These are phyloP conservation scores for Geotrichum ghanense DNA, from an alignment of 805 yeast genomes.

Conservation along the genomic window DNA sequence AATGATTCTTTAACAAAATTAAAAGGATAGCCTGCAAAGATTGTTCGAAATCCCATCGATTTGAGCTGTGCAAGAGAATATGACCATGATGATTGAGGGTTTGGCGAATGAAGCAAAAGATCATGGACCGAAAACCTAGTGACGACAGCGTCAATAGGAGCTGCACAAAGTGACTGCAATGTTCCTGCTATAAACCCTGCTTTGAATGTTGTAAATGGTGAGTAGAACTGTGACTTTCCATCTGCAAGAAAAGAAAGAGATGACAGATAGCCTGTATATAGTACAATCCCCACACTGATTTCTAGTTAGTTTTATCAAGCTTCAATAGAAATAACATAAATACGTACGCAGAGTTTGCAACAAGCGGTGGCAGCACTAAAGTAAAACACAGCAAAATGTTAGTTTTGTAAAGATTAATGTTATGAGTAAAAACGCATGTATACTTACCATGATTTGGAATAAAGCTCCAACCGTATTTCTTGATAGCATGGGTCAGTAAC, in stretches of 20 bases:
- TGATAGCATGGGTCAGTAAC: constrained; percentile 56
- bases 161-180: constrained; percentile 80
- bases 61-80: constrained; percentile 59
- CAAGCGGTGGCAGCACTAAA: constrained; percentile 64
- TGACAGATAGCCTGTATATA: constrained; percentile 70
- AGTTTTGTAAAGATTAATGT: no score
- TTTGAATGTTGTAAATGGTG: constrained; percentile 31
- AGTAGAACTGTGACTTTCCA: constrained; percentile 14
- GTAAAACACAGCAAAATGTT: constrained; percentile 12
- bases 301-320: background rate
- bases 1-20: constrained; percentile 63
- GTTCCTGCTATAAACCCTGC: constrained; percentile 85
- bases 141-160: constrained; percentile 87
- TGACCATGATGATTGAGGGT: constrained; percentile 49
- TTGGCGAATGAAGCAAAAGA: constrained; percentile 28
- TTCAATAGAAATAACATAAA: background rate
- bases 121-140: constrained; percentile 72
- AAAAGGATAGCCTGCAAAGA: constrained; percentile 80
- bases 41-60: constrained; percentile 71
- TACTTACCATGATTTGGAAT: constrained; percentile 50
- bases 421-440: background rate
- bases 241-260: constrained; percentile 18
- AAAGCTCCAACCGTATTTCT: constrained; percentile 73
- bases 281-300: constrained; percentile 54
- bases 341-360: constrained; percentile 63